A percentile compares a stretch with the other conserved stretches of the same genome.
Conservation (phyloP, 371 early-diverging fungal genomes). For the Chytridium lagenaria region DNA sequence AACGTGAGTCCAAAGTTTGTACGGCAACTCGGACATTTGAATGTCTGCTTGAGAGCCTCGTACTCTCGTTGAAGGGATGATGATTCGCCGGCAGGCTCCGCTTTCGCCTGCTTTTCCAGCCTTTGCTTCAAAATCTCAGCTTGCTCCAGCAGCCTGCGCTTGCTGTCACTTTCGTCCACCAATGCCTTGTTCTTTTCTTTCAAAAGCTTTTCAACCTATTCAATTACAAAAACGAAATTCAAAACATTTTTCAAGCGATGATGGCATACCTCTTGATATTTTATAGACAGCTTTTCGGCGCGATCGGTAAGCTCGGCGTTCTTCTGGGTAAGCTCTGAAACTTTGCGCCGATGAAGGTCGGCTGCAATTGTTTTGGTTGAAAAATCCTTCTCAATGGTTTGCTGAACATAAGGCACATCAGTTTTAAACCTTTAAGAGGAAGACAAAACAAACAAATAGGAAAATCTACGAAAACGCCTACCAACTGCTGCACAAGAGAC, state of each 20-base stretch:
- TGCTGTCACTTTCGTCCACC: constrained; percentile 65
- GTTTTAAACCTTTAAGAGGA: too few relatives aligned
- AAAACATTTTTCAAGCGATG: too few relatives aligned
- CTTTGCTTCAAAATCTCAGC: constrained; percentile 63
- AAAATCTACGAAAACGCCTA: constrained; percentile 30
- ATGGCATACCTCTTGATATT: constrained; percentile 56
- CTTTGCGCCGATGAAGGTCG: constrained; percentile 56
- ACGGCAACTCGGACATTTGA: constrained; percentile 90
- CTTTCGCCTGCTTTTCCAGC: constrained; percentile 50
- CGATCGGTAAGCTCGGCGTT: constrained; percentile 54
- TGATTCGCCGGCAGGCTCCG: constrained; percentile 33
- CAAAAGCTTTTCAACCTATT: constrained; percentile 42
- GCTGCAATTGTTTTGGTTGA: constrained; percentile 55
- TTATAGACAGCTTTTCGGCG: constrained; percentile 39
- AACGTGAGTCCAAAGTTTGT: constrained; percentile 83
- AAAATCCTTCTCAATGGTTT: constrained; percentile 55
- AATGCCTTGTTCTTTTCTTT: constrained; percentile 62
- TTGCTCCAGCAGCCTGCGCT: constrained; percentile 62
- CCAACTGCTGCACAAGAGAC: constrained; percentile 67
- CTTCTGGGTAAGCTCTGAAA: constrained; percentile 56
- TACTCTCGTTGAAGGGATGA: constrained; percentile 42
- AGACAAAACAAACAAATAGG: too few relatives aligned
- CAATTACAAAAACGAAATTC: too few relatives aligned
- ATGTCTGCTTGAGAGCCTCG: constrained; percentile 51
- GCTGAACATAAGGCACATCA: too few relatives aligned